Evolutionary conservation across 768 basidiomycete genomes (phyloP), one percentile per base, ranked within the genome.

Genomic region (Mycena belliarum): DNA sequence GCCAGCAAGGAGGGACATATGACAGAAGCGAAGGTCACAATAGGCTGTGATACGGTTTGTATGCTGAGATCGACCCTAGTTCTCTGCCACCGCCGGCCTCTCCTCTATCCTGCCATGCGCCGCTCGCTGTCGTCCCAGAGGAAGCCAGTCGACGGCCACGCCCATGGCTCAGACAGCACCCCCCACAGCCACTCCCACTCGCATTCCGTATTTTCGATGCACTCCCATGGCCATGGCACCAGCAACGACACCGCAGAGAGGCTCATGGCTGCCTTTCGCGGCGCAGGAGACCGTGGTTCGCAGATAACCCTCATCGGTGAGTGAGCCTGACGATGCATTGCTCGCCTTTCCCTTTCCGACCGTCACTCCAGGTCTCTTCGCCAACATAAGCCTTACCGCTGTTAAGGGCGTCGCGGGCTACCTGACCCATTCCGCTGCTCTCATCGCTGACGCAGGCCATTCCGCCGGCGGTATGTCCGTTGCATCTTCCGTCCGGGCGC

Each of bases 401-500:
- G 78, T 87, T 28, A 99, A 99, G 71, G 96, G 94, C 37, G 66
- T 81, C 12, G 95, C 96, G 37, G 97, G 95, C 21, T 89, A 89
- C 83, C 87, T 83, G 68, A 82, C 91, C 82, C 94, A 98, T 66
- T 94, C 91, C 7, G 93, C 94, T 9, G 86, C 93, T 0, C 76
- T 98, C 41, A 79, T 98, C 16, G 96, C 96, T 4, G 96, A 98
- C 65, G 95, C 95, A 0, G 95, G 91, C 23, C 96, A 99, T 69
- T 93, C 91, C 0, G 58, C 92, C 60, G 91, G 91, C 67, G 93
- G 91, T 91, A 63, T 62, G 87, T 80, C 29, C 29, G 16, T n/a
- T 23, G 6, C 18, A n/a, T 38, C 20, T 35, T 14, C 10, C 38
- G 33, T 49, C 32, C 4, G 7, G 21, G 23, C 29, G 29, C 41